phyloP scores from a whole-genome alignment of 1,139 yeast genomes.

The Wickerhamomyces sp. region DNA sequence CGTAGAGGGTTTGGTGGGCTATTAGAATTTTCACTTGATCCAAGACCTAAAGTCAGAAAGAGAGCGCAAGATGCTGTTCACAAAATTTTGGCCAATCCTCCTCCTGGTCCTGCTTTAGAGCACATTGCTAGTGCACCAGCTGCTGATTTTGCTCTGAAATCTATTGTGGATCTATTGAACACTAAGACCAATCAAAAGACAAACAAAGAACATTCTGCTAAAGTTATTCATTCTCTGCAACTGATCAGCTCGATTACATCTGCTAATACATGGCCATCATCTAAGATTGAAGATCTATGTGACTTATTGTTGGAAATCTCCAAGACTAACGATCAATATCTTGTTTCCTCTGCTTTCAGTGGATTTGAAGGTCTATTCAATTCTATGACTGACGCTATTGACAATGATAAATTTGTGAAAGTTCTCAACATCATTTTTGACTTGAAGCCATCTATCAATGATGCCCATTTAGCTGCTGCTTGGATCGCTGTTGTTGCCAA shows the following conservation, averaged over 20 bases:
- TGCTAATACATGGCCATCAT: conserved; percentile 78
- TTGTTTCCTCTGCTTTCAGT: conserved; percentile 74
- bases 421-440: conserved; percentile 72
- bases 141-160: conserved; percentile 62
- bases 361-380: conserved; percentile 84
- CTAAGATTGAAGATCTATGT: conserved; percentile 66
- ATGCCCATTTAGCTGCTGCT: conserved; percentile 81
- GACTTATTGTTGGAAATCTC: conserved; percentile 71
- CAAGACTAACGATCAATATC: conserved; percentile 76
- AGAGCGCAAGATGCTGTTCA: conserved; percentile 86
- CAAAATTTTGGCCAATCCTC: conserved; percentile 60
- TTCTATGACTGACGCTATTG: conserved; percentile 64
- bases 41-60: conserved; percentile 93
- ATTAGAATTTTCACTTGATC: conserved; percentile 75
- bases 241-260: conserved; percentile 63
- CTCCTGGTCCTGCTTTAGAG: conserved; percentile 73
- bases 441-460: conserved; percentile 76
- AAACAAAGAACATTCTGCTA: conserved; percentile 46
- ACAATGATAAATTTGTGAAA: conserved; percentile 54
- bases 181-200: conserved; percentile 34
- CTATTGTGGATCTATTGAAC: conserved; percentile 42
- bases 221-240: conserved; percentile 73
- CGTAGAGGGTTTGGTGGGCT: conserved; percentile 78
- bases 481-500: conserved; percentile 96
- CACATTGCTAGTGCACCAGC: conserved; percentile 73